These are phyloP conservation scores for Coniochaeta sp. DNA, from an alignment of 2,329 filamentous ascomycete genomes.

Conservation along the genomic window DNA sequence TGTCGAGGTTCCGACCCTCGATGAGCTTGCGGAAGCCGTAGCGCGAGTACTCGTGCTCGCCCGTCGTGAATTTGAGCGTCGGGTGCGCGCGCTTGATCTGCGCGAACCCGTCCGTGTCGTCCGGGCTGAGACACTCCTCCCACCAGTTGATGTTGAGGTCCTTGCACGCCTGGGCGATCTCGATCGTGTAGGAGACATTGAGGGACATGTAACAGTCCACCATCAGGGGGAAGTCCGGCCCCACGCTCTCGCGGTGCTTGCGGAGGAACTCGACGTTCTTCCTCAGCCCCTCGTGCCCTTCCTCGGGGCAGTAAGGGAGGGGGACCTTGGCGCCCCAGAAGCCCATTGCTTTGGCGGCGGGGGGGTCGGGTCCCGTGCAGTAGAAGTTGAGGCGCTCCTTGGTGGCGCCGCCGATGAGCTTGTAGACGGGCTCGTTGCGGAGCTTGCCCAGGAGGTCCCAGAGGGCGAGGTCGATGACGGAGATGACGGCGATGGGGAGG, in stretches of 20 bases:
- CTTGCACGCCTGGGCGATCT: conserved; percentile 76
- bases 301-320: conserved; percentile 81
- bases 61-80: conserved; percentile 87
- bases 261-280: conserved; percentile 89
- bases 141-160: conserved; percentile 93
- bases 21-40: conserved; percentile 94
- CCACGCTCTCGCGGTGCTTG: conserved; percentile 76
- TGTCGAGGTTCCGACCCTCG: conserved; percentile 85
- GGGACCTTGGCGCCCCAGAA: conserved; percentile 90
- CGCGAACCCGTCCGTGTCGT: conserved; percentile 86
- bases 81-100: conserved; percentile 88
- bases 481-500: conserved; percentile 83
- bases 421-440: conserved; percentile 88
- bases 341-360: conserved; percentile 74
- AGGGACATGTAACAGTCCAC: conserved; percentile 98
- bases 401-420: conserved; percentile 86
- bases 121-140: conserved; percentile 88
- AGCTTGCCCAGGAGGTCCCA: conserved; percentile 93
- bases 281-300: conserved; percentile 71
- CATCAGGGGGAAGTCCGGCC: conserved; percentile 86
- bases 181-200: conserved; percentile 87
- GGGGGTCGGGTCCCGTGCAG: conserved; percentile 84
- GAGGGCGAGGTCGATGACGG: conserved; percentile 84
- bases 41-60: conserved; percentile 90
- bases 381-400: conserved; percentile 82